Percentiles rank a stretch among this genome's conserved stretches.
phyloP scores from a whole-genome alignment of 345 rosid species.

The Sapria himalayana region DNA sequence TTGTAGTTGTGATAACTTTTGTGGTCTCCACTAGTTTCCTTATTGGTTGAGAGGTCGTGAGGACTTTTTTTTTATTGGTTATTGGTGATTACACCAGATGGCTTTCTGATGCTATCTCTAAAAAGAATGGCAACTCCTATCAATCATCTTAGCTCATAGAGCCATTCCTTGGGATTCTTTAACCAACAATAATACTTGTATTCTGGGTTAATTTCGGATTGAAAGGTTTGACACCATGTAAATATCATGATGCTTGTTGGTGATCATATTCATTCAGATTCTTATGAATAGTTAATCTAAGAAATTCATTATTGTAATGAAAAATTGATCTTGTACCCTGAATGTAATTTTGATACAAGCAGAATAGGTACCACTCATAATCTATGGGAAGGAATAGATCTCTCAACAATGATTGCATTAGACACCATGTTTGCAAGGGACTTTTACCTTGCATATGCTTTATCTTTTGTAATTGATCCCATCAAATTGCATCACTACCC shows the following conservation, averaged over 20 bases:
- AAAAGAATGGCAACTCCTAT: neutral
- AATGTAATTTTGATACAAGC: neutral
- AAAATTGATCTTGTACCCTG: neutral
- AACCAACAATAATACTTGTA: neutral
- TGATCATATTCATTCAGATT: neutral
- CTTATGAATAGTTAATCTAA: neutral
- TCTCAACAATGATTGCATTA: neutral
- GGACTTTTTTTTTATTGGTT: neutral
- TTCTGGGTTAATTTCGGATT: neutral
- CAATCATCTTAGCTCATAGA: neutral
- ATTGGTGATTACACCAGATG: neutral
- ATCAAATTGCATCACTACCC: neutral
- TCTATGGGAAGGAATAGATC: neutral
- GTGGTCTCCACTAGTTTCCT: no score
- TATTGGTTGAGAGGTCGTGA: no score
- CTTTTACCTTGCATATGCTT: neutral
- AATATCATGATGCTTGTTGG: neutral
- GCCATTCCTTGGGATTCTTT: neutral
- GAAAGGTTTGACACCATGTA: neutral
- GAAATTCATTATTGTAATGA: neutral
- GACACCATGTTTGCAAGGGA: neutral
- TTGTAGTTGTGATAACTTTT: no score
- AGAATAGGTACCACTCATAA: constrained; percentile 2
- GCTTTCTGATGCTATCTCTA: neutral
- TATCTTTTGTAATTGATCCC: neutral